These are phyloP conservation scores for Hypsizygus marmoreus DNA, from an alignment of 768 basidiomycete genomes.

Conservation along the genomic window DNA sequence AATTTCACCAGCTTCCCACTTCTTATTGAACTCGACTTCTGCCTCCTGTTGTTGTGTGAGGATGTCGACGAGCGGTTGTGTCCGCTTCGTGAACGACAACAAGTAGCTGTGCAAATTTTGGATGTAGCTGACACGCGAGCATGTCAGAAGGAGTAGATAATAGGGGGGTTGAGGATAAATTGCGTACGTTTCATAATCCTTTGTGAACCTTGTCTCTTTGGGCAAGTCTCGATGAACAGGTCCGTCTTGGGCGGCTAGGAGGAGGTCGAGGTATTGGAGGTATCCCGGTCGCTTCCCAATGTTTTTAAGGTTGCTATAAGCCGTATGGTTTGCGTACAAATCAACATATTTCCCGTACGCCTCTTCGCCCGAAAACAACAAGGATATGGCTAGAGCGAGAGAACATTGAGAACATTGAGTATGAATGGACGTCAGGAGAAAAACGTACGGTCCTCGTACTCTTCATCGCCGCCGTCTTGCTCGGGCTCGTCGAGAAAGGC, in stretches of 20 bases:
- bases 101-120: conserved; percentile 81
- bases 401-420: conserved; percentile 7
- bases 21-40: conserved; percentile 68
- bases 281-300: conserved; percentile 85
- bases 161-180: conserved; percentile 3
- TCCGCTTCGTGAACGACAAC: conserved; percentile 81
- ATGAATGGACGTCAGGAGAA: conserved; percentile 3
- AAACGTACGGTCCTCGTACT: conserved; percentile 85
- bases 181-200: conserved; percentile 79
- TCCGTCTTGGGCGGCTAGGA: conserved; percentile 65
- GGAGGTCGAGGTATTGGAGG: conserved; percentile 88
- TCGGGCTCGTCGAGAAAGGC: conserved; percentile 77
- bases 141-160: conserved; percentile 8
- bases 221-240: conserved; percentile 69
- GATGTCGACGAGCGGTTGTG: conserved; percentile 80
- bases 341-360: conserved; percentile 94
- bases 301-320: conserved; percentile 88
- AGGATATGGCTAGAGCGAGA: conserved; percentile 59
- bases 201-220: conserved; percentile 64
- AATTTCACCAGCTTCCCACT: conserved; percentile 80
- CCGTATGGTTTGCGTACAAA: conserved; percentile 82
- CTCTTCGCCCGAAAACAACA: conserved; percentile 96
- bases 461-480: conserved; percentile 75
- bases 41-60: conserved; percentile 66
- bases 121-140: conserved; percentile 72